Base-by-base conservation (phyloP, 2,329 filamentous ascomycete genomes). In the Penicillium glabrum region DNA sequence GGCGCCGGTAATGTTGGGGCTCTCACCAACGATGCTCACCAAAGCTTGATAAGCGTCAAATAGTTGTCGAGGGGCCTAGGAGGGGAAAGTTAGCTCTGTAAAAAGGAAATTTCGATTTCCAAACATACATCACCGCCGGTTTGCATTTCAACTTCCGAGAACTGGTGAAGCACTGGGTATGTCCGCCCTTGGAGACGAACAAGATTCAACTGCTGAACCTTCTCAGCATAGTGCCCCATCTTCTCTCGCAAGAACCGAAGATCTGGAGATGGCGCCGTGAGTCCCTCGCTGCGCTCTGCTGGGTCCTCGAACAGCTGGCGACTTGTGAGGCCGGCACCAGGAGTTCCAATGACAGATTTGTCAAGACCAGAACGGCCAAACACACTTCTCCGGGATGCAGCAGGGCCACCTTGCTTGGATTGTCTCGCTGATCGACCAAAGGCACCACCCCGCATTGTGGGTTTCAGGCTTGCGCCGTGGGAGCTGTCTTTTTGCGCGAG, bases 271-370 rank as follows among this genome's bases (percentile, higher is more conserved):
- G 78, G 80, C 51, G 77, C 67, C 9, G 77, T 72, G 31, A 78
- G 73, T 23, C 81, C 79, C 44, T 81, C 83, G 44, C 81, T 80
- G 46, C 85, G 82, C 35, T 74, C 72, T 53, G 87, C 83, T 10
- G 89, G 80, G 64, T 93, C 89, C 16, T 86, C 83, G 67, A 93
- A 92, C 61, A 91, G 86, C 16, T 79, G 75, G 31, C 77, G 74
- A 46, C 82, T 78, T 31, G 88, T 86, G 56, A 89, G 85, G 59
- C 72, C 72, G 26, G 84, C 83, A 65, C 84, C 88, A 13, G 91
- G 87, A 26, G 87, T 86, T 46, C 93, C 93, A 71, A 98, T 95
- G 53, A 97, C 89, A 10, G 93, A 96, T 66, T 88, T 90, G 57
- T 89, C 87, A 67, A 96, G 80, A 51, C 82, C 85, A 13, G 91